Evolutionary conservation across 768 basidiomycete species (phyloP).

Genomic region (Cyclocybe aegerita): DNA sequence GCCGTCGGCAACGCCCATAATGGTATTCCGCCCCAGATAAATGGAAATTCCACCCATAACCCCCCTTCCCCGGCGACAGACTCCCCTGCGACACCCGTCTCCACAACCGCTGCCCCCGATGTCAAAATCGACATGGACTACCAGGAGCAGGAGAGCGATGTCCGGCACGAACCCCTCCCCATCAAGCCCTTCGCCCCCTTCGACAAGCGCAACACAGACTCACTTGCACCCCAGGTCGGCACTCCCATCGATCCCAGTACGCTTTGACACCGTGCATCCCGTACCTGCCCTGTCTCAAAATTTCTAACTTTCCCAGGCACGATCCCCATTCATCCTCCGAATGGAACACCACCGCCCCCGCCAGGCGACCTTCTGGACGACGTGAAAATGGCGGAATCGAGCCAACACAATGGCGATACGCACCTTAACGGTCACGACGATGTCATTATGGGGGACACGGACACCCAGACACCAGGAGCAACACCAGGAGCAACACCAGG

Average conservation of each 20-base stretch:
- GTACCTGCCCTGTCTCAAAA: constrained; percentile 10
- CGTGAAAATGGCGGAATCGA: constrained; percentile 56
- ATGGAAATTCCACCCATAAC: constrained; percentile 31
- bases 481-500: constrained; percentile 40
- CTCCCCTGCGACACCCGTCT: constrained; percentile 64
- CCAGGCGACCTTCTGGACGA: constrained; percentile 46
- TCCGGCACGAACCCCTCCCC: constrained; percentile 56
- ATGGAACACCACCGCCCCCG: constrained; percentile 45
- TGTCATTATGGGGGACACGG: constrained; percentile 39
- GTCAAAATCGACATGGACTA: constrained; percentile 65
- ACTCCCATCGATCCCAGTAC: constrained; percentile 53
- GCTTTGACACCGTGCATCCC: constrained; percentile 17
- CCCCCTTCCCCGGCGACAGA: constrained; percentile 42
- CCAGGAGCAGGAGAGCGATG: constrained; percentile 67
- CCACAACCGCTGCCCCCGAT: constrained; percentile 44
- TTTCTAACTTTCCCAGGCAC: constrained; percentile 32
- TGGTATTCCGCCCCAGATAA: constrained; percentile 28
- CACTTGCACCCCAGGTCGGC: constrained; percentile 42
- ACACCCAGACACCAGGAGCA: constrained; percentile 36
- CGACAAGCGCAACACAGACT: constrained; percentile 39
- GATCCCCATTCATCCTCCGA: constrained; percentile 42
- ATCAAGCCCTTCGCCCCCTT: constrained; percentile 43
- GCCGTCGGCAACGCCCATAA: constrained; percentile 38
- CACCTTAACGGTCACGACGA: constrained; percentile 28
- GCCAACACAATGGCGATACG: constrained; percentile 29